Conservation (phyloP, 2,329 filamentous ascomycete genomes). For the Diaporthe sp. region DNA sequence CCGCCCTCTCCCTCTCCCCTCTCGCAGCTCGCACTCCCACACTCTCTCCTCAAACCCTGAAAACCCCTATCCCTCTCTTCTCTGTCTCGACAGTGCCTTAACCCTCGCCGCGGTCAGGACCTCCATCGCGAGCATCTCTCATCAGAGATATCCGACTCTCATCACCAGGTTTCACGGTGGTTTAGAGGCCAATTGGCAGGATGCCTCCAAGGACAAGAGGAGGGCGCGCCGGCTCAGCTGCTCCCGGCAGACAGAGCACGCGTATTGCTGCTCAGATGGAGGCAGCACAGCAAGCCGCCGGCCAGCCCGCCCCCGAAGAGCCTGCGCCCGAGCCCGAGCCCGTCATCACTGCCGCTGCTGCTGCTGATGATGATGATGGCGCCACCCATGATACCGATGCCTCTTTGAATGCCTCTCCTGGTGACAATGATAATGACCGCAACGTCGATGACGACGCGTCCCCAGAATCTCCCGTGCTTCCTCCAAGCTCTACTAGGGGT, state of each 20-base stretch:
- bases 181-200: neutral
- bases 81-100: conserved; percentile 1
- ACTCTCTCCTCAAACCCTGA: conserved; percentile 21
- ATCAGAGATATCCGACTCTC: conserved; percentile 7
- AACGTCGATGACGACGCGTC: neutral
- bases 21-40: conserved; percentile 1
- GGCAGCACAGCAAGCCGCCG: conserved; percentile 34
- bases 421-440: conserved; percentile 26
- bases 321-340: conserved; percentile 6
- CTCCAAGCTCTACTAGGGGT: conserved; percentile 5
- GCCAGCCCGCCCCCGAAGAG: conserved; percentile 31
- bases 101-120: conserved; percentile 15
- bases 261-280: conserved; percentile 34
- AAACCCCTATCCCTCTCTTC: conserved; percentile 25
- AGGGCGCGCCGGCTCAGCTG: conserved; percentile 26
- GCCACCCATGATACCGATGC: conserved; percentile 16
- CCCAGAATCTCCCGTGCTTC: conserved; percentile 17
- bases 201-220: conserved; percentile 36
- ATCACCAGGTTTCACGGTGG: conserved; percentile 1
- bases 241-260: conserved; percentile 36
- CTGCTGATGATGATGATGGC: conserved; percentile 19
- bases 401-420: conserved; percentile 41
- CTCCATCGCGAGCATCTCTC: conserved; percentile 4
- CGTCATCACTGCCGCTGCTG: conserved; percentile 27
- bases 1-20: neutral